Evolutionary conservation across 2,329 filamentous ascomycete species (phyloP), one percentile per base, ranked within the genome.

Genomic region (Ophiobolus disseminans): DNA sequence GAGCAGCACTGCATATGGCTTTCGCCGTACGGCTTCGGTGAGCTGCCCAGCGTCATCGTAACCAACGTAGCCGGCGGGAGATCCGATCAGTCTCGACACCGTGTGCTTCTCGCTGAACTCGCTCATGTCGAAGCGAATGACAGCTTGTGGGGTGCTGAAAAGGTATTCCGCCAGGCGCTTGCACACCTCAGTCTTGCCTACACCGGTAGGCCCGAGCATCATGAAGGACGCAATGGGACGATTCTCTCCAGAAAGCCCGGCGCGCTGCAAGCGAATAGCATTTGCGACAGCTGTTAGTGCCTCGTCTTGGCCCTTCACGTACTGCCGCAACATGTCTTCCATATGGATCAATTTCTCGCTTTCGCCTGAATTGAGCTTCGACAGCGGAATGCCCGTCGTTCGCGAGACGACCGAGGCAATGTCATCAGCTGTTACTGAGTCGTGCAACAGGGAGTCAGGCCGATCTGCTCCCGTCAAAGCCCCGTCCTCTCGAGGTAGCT

Each of bases 51-150:
- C 92, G 67, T 97, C 94, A 37, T 99, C 94, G 68, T 97, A 97
- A 8, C 94, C 94, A 20, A 97, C 89, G 67, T 97, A 97, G 17
- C 93, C 93, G 5, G 94, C 93, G 0, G 94, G 94, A 3, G 89
- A 89, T 35, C 94, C 94, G 58, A 97, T 97, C 23, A 97, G 82
- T 14, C 93, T 84, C 21, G 90, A 96, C 46, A 97, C 89, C 3
- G 94, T 97, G 69, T 97, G 93, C 73, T 96, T 96, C 70, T 97
- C 94, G 69, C 96, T 91, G 72, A 97, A 97, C 69, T 99, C 94
- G 63, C 86, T 90, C 94, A 97, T 97, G 73, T 97, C 94, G 73
- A 97, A 97, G 25, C 94, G 84, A 25, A 97, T 85, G 20, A 99
- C 91, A 2, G 94, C 93, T 21, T 86, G 86, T 63, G 96, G 90